These are phyloP conservation scores for Plasmodium yoelii DNA, from an alignment of 169 alveolate genomes.

Conservation along the genomic window DNA sequence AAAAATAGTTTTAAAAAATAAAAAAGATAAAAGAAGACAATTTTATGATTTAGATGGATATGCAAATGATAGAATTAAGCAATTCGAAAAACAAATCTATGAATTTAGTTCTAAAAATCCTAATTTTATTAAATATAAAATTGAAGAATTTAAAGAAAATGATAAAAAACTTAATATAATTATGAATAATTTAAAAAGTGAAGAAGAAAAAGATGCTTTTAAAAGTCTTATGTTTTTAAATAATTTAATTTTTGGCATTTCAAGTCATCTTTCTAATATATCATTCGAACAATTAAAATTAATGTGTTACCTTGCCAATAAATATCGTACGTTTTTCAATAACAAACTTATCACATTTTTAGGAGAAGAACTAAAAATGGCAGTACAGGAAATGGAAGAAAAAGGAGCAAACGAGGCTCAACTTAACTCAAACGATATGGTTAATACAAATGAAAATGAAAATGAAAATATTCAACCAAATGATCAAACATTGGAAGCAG, in stretches of 20 bases:
- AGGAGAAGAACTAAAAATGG: constrained; percentile 26
- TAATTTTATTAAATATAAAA: constrained; percentile 54
- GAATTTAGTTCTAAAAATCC: constrained; percentile 33
- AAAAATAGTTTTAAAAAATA: constrained; percentile 55
- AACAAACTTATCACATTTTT: constrained; percentile 19
- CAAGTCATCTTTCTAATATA: constrained; percentile 17
- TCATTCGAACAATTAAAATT: constrained; percentile 11
- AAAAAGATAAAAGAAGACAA: constrained; percentile 50
- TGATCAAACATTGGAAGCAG: background rate
- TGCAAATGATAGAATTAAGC: constrained; percentile 23
- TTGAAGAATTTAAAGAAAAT: constrained; percentile 70
- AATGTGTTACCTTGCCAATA: constrained; percentile 30
- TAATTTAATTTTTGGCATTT: constrained; percentile 48
- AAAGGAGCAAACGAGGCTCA: background rate
- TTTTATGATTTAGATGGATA: constrained; percentile 67
- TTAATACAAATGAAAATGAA: constrained; percentile 38
- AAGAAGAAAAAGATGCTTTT: constrained; percentile 47
- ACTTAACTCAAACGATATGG: background rate
- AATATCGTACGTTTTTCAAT: constrained; percentile 37
- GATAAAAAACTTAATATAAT: constrained; percentile 30
- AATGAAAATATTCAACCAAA: background rate
- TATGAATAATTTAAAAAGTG: constrained; percentile 31
- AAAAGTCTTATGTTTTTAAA: constrained; percentile 25
- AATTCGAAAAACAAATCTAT: constrained; percentile 41
- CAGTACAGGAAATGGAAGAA: constrained; percentile 14